Conservation (phyloP, 305 asterid genomes). For the Rubia peregrina region DNA sequence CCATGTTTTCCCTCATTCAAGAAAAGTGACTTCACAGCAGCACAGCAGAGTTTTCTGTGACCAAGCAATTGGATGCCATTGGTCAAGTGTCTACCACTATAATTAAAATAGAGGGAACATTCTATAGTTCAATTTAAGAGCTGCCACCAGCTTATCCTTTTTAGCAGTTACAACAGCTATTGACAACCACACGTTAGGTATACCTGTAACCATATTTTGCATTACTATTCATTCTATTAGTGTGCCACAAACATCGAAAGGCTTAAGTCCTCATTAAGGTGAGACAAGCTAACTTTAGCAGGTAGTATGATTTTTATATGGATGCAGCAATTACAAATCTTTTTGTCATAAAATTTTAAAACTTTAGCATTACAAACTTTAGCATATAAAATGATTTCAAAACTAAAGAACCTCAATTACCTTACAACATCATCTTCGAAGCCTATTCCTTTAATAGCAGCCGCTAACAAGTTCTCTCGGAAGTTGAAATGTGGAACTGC, state of each 20-base stretch:
- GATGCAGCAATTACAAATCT: neutral
- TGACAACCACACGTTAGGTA: neutral
- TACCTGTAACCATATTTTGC: neutral
- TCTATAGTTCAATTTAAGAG: neutral
- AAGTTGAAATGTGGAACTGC: conserved; percentile 92
- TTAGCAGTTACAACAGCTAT: neutral
- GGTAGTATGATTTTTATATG: neutral
- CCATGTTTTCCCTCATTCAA: conserved; percentile 87
- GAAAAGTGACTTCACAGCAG: conserved; percentile 64
- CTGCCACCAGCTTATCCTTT: neutral
- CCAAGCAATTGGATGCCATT: conserved; percentile 6
- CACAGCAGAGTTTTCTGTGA: conserved; percentile 64
- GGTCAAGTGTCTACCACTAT: neutral
- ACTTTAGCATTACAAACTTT: too few species aligned
- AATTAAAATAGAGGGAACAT: neutral
- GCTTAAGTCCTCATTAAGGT: neutral
- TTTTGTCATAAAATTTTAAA: too few species aligned
- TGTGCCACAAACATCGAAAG: neutral
- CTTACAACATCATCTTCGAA: conserved; percentile 75
- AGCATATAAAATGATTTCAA: neutral
- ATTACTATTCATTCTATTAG: neutral
- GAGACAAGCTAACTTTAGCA: neutral
- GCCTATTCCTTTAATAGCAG: conserved; percentile 65
- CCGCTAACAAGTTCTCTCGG: conserved; percentile 63
- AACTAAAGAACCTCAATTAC: conserved; percentile 28